phyloP scores from a whole-genome alignment of 2,329 filamentous ascomycete species.

The Diaporthe sp. region DNA sequence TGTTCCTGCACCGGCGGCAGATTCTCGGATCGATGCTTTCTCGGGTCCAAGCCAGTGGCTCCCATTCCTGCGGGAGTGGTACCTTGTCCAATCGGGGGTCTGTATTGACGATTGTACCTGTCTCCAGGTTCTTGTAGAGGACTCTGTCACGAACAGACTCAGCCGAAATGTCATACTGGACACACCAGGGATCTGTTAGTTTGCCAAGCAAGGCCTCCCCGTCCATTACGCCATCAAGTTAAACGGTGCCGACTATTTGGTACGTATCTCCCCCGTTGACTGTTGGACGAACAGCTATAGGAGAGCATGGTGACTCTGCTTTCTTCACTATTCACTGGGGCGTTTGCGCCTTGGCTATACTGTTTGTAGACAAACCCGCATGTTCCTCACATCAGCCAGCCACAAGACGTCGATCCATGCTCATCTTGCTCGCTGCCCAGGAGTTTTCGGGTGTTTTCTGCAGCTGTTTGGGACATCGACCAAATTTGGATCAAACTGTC shows the following conservation, averaged over 20 bases:
- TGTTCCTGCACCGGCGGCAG: neutral
- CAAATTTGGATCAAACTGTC: neutral
- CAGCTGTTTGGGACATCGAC: neutral
- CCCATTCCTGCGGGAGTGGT: neutral
- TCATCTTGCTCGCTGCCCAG: neutral
- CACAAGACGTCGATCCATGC: neutral
- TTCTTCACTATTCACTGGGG: too few species aligned
- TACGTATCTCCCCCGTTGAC: neutral
- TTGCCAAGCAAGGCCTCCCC: neutral
- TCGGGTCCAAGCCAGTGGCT: neutral
- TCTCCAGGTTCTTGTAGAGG: neutral
- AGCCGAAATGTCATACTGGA: neutral
- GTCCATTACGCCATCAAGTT: neutral
- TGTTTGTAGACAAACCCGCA: too few species aligned
- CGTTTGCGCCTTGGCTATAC: too few species aligned
- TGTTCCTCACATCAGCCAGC: neutral
- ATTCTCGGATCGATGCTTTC: neutral
- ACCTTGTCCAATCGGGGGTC: neutral
- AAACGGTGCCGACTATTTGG: neutral
- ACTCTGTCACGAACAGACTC: neutral
- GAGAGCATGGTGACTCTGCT: neutral
- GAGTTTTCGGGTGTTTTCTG: neutral
- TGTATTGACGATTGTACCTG: neutral
- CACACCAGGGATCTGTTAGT: neutral
- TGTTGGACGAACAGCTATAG: neutral